Conservation (phyloP, 2,329 filamentous ascomycete genomes). For the Colletotrichum incanum region DNA sequence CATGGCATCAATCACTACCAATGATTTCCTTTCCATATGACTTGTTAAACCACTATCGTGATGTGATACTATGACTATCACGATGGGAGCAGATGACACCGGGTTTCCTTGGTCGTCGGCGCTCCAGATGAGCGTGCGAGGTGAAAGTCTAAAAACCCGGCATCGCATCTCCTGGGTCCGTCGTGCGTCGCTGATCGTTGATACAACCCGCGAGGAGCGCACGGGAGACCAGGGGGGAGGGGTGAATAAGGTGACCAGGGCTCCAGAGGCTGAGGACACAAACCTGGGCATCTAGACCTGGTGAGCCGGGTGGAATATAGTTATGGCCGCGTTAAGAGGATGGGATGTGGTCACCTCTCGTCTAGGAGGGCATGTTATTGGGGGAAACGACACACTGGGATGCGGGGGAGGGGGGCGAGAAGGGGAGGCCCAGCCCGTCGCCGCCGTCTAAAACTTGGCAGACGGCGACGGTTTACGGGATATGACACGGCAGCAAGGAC, state of each 20-base stretch:
- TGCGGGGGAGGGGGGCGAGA: background rate
- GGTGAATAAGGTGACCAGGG: background rate
- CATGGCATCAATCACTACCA: background rate
- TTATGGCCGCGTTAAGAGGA: background rate
- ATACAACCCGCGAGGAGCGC: constrained; percentile 15
- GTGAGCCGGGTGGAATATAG: background rate
- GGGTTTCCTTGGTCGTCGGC: background rate
- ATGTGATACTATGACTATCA: constrained; percentile 7
- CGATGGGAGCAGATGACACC: constrained; percentile 2
- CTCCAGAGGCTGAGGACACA: background rate
- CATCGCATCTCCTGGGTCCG: background rate
- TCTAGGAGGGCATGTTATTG: background rate
- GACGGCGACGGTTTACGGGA: constrained; percentile 1
- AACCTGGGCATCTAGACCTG: background rate
- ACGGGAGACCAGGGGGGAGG: background rate
- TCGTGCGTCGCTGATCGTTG: constrained; percentile 15
- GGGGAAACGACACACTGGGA: background rate
- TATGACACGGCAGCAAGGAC: background rate
- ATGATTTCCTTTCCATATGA: background rate
- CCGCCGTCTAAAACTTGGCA: background rate
- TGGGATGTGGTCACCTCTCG: background rate
- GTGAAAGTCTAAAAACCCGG: constrained; percentile 1
- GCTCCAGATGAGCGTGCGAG: background rate
- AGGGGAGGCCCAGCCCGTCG: background rate
- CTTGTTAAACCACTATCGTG: background rate